Percentiles rank a stretch among this genome's conserved stretches.
Conservation (phyloP, 1,284 basidiomycete species). For the Puccinia polysora region DNA sequence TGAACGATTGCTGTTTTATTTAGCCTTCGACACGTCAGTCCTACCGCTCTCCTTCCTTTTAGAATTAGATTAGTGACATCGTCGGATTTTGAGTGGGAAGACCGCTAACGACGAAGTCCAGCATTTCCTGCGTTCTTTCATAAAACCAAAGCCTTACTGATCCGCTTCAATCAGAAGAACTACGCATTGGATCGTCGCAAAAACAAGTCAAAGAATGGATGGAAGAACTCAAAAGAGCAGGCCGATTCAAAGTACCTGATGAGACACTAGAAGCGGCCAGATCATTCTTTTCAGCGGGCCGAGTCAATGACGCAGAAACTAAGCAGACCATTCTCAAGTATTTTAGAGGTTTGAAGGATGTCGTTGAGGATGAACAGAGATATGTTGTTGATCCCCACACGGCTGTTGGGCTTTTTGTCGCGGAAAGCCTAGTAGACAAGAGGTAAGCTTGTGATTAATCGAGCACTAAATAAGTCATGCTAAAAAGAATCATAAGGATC, state of each 20-base stretch:
- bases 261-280: slow-evolving; percentile 68
- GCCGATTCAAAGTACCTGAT: slow-evolving; percentile 69
- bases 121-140: not conserved
- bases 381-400: slow-evolving; percentile 96
- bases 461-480: too few species aligned
- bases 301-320: slow-evolving; percentile 81
- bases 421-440: slow-evolving; percentile 50
- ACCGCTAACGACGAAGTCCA: slow-evolving; percentile 26
- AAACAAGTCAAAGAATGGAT: slow-evolving; percentile 75
- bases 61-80: not conserved
- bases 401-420: slow-evolving; percentile 73
- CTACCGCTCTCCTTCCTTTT: too few species aligned
- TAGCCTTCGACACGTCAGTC: slow-evolving; percentile 66
- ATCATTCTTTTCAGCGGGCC: slow-evolving; percentile 80
- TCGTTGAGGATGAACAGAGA: not conserved
- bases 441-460: too few species aligned
- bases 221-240: slow-evolving; percentile 72
- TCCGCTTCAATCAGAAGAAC: not conserved
- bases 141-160: slow-evolving; percentile 7
- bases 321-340: slow-evolving; percentile 68
- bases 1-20: slow-evolving; percentile 91
- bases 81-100: not conserved
- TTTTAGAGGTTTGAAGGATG: slow-evolving; percentile 50
- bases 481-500: slow-evolving; percentile 14
- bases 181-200: slow-evolving; percentile 11